Evolutionary conservation across 1,139 yeast genomes (phyloP).

Genomic region (Geotrichum europaeum): DNA sequence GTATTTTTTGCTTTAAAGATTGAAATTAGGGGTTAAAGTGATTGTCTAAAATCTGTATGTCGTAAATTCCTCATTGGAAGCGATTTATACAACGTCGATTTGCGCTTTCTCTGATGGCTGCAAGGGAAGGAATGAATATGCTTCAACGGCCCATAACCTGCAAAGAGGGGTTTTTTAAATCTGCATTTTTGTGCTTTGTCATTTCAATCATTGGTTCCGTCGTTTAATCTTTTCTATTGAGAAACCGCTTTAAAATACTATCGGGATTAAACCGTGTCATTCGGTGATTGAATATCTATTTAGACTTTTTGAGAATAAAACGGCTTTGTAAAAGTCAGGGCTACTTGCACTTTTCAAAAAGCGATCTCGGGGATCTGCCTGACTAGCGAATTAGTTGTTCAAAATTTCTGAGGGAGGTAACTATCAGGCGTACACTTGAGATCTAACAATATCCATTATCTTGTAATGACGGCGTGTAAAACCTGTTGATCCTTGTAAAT

Average conservation of each 20-base stretch:
- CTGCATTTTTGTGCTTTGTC: neutral
- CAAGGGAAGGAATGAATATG: neutral
- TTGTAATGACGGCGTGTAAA: neutral
- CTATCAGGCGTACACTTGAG: neutral
- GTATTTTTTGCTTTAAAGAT: neutral
- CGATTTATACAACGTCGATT: too few relatives aligned
- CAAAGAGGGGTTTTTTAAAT: too few relatives aligned
- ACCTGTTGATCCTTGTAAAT: neutral
- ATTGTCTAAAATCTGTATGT: neutral
- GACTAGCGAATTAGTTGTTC: too few relatives aligned
- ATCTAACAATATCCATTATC: neutral
- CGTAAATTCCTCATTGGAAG: too few relatives aligned
- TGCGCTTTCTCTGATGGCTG: neutral
- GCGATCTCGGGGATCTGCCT: too few relatives aligned
- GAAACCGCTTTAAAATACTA: too few relatives aligned
- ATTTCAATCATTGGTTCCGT: neutral
- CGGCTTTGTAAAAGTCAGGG: too few relatives aligned
- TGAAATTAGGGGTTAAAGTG: neutral
- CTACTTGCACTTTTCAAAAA: too few relatives aligned
- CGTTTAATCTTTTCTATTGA: neutral
- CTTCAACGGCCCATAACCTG: neutral
- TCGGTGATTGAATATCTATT: too few relatives aligned
- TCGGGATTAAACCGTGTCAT: too few relatives aligned
- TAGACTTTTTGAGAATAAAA: too few relatives aligned
- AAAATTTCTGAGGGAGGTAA: neutral